Base-by-base conservation (phyloP, 2,329 filamentous ascomycete species). In the Claviceps cyperi region DNA sequence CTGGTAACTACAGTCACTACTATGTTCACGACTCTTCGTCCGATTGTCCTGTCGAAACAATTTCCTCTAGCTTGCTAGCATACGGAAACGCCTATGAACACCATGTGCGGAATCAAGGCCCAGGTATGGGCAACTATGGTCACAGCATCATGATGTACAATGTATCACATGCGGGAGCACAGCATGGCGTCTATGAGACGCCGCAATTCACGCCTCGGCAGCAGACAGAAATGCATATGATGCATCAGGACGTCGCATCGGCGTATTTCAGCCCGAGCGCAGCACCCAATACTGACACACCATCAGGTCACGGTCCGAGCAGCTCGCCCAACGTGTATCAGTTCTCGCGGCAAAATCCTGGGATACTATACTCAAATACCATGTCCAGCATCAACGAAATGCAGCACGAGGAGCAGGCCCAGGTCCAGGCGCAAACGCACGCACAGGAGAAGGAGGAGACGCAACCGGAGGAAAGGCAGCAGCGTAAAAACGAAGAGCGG, bases 201-300 rank as follows among this genome's bases (percentile, higher is more conserved):
- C 79, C 82, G 64, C 83, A 83, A 62, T 94, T 88, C 70, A 76
- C 82, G 61, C 72, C 81, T 58, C 82, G 84, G 71, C 85, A 88
- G 63, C 78, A 83, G 69, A 80, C 84, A 74, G 79, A 77, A 53
- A 78, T 92, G 69, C 84, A 88, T 64, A 85, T 88, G 69, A 73
- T 79, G 64, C 56, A 63, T 39, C 62, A 62, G 6, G 65, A 67
- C 47, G 64, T 66, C 46, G 58, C 83, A 62, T 75, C 83, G 70
- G 83, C 84, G 62, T 95, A 92, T 72, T 90, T 88, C 67, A 58
- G 55, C 49, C 60, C 66, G 17, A 64, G 66, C 48, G 50, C 60
- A 46, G 59, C 59, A 37, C 58, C 76, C 55, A 72, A 81, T 52
- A 74, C 75, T 57, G 70, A 83, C 35, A 68, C 77, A 56, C 71